These are phyloP conservation scores for Aspergillus aculeatus DNA, from an alignment of 2,329 filamentous ascomycete genomes.

Conservation along the genomic window DNA sequence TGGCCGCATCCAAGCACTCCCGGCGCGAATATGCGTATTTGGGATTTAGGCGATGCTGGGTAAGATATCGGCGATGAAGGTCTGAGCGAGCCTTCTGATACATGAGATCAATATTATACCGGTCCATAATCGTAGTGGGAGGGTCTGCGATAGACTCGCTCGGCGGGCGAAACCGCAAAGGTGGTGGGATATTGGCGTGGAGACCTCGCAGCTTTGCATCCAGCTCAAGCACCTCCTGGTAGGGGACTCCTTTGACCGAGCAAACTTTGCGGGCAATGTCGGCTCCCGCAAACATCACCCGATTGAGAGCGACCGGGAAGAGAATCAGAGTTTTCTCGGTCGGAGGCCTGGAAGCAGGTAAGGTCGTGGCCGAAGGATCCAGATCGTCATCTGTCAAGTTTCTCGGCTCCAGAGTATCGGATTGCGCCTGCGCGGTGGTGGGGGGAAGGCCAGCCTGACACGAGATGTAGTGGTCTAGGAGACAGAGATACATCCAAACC, in stretches of 20 bases:
- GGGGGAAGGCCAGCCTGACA: slow-evolving; percentile 63
- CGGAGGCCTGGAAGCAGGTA: slow-evolving; percentile 53
- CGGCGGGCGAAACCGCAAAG: slow-evolving; percentile 11
- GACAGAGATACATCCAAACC: slow-evolving; percentile 39
- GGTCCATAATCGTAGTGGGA: slow-evolving; percentile 48
- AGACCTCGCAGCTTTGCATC: slow-evolving; percentile 27
- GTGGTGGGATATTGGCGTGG: slow-evolving; percentile 6
- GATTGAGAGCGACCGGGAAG: slow-evolving; percentile 32
- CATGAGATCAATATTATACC: slow-evolving; percentile 51
- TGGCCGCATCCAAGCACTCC: slow-evolving; percentile 47
- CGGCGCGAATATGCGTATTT: slow-evolving; percentile 40
- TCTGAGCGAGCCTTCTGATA: slow-evolving; percentile 51
- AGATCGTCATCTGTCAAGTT: slow-evolving; percentile 63
- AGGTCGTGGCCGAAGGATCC: slow-evolving; percentile 44
- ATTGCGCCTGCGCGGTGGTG: slow-evolving; percentile 56
- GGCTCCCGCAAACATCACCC: slow-evolving; percentile 30
- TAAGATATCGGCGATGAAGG: slow-evolving; percentile 52
- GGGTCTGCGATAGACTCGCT: slow-evolving; percentile 1
- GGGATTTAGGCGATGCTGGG: slow-evolving; percentile 29
- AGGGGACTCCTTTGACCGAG: neutral
- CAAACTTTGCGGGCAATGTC: slow-evolving; percentile 24
- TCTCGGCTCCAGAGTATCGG: slow-evolving; percentile 55
- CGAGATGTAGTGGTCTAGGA: slow-evolving; percentile 59
- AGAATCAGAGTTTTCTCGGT: slow-evolving; percentile 51
- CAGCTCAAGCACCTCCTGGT: slow-evolving; percentile 23